Percentiles rank a stretch among this genome's conserved stretches.
These are phyloP conservation scores for Colletotrichum lupini DNA, from an alignment of 2,329 filamentous ascomycete genomes.

Conservation along the genomic window DNA sequence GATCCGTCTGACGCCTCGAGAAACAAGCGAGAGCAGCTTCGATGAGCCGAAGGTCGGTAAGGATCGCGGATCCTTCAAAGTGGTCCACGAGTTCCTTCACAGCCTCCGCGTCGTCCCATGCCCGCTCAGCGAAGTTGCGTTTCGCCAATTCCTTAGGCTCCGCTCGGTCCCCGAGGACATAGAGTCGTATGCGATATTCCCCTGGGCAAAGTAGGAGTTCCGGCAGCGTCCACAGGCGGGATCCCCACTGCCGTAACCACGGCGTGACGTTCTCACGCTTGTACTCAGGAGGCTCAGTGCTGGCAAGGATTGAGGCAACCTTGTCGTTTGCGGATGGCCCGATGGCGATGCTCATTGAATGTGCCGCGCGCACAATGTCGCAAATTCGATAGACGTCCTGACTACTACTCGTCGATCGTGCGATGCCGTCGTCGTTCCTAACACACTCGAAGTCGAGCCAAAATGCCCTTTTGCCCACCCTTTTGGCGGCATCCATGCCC, in stretches of 20 bases:
- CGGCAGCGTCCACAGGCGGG: conserved; percentile 58
- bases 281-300: background rate
- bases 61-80: conserved; percentile 44
- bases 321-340: conserved; percentile 42
- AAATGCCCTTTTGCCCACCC: conserved; percentile 50
- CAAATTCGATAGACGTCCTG: conserved; percentile 53
- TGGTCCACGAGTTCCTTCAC: conserved; percentile 48
- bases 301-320: conserved; percentile 41
- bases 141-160: conserved; percentile 41
- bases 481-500: conserved; percentile 49
- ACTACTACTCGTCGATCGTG: conserved; percentile 39
- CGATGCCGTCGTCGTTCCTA: conserved; percentile 44
- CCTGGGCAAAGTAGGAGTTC: conserved; percentile 44
- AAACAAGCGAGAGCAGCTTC: conserved; percentile 45
- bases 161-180: conserved; percentile 39
- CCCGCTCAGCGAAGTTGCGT: conserved; percentile 45
- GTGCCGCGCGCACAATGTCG: conserved; percentile 55
- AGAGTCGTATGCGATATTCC: conserved; percentile 38
- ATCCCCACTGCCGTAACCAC: conserved; percentile 51
- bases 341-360: conserved; percentile 54
- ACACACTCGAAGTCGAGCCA: conserved; percentile 57
- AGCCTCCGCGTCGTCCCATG: conserved; percentile 43
- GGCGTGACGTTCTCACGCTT: background rate
- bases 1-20: conserved; percentile 40
- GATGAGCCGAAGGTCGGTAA: conserved; percentile 47